Conservation (phyloP, 1,284 basidiomycete species). For the Tilletia caries region DNA sequence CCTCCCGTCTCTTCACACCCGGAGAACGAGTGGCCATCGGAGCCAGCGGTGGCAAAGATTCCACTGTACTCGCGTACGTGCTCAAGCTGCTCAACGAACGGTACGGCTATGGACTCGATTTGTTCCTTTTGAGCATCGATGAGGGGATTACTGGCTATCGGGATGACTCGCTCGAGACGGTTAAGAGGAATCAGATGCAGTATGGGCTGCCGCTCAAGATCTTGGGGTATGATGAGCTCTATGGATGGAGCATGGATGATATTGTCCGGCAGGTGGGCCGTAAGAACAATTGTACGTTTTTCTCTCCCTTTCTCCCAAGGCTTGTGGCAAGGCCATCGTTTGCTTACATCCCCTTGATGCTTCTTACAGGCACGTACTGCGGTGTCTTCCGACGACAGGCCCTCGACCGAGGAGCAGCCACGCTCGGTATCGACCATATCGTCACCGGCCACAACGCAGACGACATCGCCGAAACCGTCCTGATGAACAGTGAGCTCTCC, state of each 20-base stretch:
- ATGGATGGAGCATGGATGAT: slow-evolving; percentile 99
- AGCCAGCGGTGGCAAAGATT: slow-evolving; percentile 97
- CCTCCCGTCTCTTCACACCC: slow-evolving; percentile 69
- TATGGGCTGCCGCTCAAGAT: slow-evolving; percentile 95
- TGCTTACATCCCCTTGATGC: neutral
- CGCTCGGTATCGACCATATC: slow-evolving; percentile 89
- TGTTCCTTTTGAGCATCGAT: slow-evolving; percentile 93
- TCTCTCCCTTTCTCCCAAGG: neutral
- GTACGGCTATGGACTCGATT: slow-evolving; percentile 84
- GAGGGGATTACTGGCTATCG: slow-evolving; percentile 98
- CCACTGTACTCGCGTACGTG: slow-evolving; percentile 93
- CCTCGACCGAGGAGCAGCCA: slow-evolving; percentile 85
- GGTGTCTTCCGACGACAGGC: slow-evolving; percentile 96
- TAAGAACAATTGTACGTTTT: slow-evolving; percentile 87
- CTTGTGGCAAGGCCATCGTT: neutral
- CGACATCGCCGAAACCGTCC: slow-evolving; percentile 94
- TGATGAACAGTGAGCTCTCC: slow-evolving; percentile 85
- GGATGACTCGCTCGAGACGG: slow-evolving; percentile 97
- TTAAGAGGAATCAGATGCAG: slow-evolving; percentile 93
- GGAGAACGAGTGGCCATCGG: slow-evolving; percentile 95
- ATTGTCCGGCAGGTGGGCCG: slow-evolving; percentile 90
- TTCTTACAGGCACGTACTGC: slow-evolving; percentile 73
- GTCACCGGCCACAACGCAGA: slow-evolving; percentile 99
- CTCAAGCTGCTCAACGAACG: slow-evolving; percentile 93
- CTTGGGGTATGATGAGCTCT: slow-evolving; percentile 89